phyloP scores from a whole-genome alignment of 768 basidiomycete species.

The Boletus patriciae region DNA sequence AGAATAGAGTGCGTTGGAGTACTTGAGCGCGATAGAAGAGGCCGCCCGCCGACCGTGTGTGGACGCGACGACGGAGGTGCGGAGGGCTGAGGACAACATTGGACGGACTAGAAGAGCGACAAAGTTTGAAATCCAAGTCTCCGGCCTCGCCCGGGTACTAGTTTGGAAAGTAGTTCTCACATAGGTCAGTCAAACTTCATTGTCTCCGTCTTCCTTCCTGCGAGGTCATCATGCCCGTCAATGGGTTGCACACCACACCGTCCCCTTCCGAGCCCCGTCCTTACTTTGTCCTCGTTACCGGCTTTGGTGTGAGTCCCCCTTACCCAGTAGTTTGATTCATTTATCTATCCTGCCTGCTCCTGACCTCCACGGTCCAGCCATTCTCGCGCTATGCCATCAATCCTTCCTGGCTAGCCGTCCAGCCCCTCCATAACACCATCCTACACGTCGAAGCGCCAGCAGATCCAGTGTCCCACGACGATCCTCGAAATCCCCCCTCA shows the following conservation, averaged over 20 bases:
- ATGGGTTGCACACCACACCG: slow-evolving; percentile 13
- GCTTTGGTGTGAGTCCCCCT: slow-evolving; percentile 50
- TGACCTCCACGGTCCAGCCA: slow-evolving; percentile 42
- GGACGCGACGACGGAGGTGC: slow-evolving; percentile 45
- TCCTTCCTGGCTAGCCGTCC: slow-evolving; percentile 72
- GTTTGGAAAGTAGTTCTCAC: slow-evolving; percentile 10
- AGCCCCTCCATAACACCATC: slow-evolving; percentile 57
- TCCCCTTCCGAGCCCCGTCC: slow-evolving; percentile 32
- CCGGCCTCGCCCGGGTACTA: slow-evolving; percentile 10
- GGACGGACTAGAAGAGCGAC: slow-evolving; percentile 24
- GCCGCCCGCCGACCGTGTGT: slow-evolving; percentile 60
- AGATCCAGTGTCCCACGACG: slow-evolving; percentile 20
- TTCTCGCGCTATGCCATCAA: slow-evolving; percentile 57
- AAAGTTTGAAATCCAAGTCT: background rate
- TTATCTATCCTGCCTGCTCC: slow-evolving; percentile 19
- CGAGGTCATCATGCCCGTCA: slow-evolving; percentile 31
- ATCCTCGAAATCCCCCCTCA: slow-evolving; percentile 7
- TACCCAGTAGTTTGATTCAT: slow-evolving; percentile 23
- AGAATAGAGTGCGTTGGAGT: slow-evolving; percentile 78
- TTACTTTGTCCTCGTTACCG: slow-evolving; percentile 49
- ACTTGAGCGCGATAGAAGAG: slow-evolving; percentile 77
- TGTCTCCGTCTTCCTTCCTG: background rate
- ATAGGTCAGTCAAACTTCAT: too few species aligned
- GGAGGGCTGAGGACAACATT: slow-evolving; percentile 60
- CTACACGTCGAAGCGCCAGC: slow-evolving; percentile 42